Evolutionary conservation across 1,284 basidiomycete species (phyloP).

Genomic region (Gomphus bonarii): DNA sequence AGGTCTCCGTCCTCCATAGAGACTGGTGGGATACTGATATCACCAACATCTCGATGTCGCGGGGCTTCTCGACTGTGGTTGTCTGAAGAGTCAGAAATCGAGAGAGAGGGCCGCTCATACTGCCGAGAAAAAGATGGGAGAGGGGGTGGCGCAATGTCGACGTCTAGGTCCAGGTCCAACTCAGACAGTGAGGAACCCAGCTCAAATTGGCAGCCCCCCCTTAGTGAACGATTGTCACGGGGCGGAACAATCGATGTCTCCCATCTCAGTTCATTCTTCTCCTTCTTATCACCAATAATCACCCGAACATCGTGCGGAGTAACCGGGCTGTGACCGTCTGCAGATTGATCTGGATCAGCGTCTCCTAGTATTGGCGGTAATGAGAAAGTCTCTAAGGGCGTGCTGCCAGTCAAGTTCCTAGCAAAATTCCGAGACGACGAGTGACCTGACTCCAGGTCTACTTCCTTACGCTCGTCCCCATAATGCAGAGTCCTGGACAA

Average conservation of each 20-base stretch:
- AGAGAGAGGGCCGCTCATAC: not conserved
- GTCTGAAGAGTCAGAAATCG: not conserved
- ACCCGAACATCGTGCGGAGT: not conserved
- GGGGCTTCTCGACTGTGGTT: not conserved
- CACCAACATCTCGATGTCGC: not conserved
- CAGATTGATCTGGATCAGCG: not conserved
- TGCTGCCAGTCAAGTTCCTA: not conserved
- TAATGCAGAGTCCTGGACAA: not conserved
- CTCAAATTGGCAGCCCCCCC: not conserved
- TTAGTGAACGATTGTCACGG: not conserved
- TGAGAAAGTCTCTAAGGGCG: not conserved
- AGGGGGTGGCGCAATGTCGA: not conserved
- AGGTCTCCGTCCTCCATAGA: not conserved
- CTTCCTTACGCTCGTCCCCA: not conserved
- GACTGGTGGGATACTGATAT: not conserved
- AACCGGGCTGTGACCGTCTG: not conserved
- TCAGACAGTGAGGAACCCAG: not conserved
- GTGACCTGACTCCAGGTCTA: not conserved
- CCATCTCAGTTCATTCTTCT: not conserved
- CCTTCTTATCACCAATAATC: not conserved
- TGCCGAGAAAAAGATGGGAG: not conserved
- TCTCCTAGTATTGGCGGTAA: not conserved
- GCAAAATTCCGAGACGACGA: not conserved
- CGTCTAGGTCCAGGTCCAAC: not conserved
- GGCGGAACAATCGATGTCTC: not conserved